A percentile compares a stretch with the other conserved stretches of the same genome.
phyloP scores from a whole-genome alignment of 139 green algal species.

The Picochlorum sp. region DNA sequence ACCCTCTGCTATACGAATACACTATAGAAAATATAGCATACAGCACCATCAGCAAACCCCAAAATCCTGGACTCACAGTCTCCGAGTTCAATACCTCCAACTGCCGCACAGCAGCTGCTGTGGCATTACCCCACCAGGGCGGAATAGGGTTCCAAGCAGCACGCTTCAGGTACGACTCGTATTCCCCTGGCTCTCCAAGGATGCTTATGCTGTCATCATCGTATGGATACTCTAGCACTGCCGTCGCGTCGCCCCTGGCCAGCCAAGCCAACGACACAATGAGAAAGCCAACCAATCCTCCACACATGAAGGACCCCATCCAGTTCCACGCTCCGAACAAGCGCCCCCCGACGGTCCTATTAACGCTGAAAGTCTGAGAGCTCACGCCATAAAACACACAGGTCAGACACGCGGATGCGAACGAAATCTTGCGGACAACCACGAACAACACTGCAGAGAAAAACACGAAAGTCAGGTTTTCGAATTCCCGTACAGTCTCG shows the following conservation, averaged over 20 bases:
- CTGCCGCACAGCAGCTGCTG: background rate
- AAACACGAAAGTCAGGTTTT: too few species aligned
- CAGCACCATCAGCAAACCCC: conserved; percentile 10
- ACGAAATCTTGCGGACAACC: background rate
- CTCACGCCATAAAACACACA: background rate
- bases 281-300: background rate
- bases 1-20: background rate
- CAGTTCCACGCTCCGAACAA: background rate
- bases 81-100: background rate
- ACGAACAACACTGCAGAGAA: background rate
- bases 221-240: background rate
- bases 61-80: background rate
- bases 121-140: background rate
- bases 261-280: background rate
- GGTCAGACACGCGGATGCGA: background rate
- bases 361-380: background rate
- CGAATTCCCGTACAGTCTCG: too few species aligned
- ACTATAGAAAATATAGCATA: background rate
- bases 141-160: background rate
- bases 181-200: background rate
- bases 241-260: background rate
- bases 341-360: background rate
- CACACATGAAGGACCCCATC: background rate
- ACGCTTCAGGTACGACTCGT: background rate
- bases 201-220: too few species aligned